These are phyloP conservation scores for Debaryomyces robertsiae DNA, from an alignment of 1,139 yeast genomes.

Conservation along the genomic window DNA sequence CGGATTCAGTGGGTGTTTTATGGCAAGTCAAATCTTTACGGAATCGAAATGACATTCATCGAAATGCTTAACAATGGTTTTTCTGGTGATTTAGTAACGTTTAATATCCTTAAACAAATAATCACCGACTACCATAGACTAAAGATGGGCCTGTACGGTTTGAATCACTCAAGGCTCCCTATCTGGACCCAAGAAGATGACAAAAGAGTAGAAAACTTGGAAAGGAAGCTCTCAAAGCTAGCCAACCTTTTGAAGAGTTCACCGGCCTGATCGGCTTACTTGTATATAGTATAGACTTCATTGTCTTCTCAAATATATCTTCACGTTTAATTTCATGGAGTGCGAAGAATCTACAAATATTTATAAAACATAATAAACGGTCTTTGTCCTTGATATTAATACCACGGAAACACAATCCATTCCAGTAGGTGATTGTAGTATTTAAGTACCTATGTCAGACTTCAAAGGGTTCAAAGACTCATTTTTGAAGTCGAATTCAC, in stretches of 20 bases:
- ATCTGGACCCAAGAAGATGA: constrained; percentile 45
- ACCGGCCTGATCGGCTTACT: neutral
- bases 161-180: constrained; percentile 25
- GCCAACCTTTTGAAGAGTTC: constrained; percentile 9
- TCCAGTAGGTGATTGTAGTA: neutral
- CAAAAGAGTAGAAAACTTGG: constrained; percentile 32
- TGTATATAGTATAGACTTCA: constrained; percentile 1
- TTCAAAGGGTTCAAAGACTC: constrained; percentile 28
- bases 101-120: constrained; percentile 39
- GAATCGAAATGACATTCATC: constrained; percentile 34
- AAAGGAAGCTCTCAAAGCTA: constrained; percentile 19
- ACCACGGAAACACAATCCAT: no score
- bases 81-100: constrained; percentile 39
- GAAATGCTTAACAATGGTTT: constrained; percentile 51
- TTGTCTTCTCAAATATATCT: neutral
- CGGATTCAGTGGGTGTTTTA: constrained; percentile 41
- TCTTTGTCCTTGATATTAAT: no score
- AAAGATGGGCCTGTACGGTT: constrained; percentile 30
- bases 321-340: neutral
- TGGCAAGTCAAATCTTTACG: constrained; percentile 41
- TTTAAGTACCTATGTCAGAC: constrained; percentile 21
- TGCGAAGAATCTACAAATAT: constrained; percentile 1
- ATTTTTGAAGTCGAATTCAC: constrained; percentile 19
- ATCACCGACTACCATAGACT: constrained; percentile 39
- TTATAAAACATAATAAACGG: no score